These are phyloP conservation scores for Neobulgaria alba DNA, from an alignment of 2,329 filamentous ascomycete species.

Conservation along the genomic window DNA sequence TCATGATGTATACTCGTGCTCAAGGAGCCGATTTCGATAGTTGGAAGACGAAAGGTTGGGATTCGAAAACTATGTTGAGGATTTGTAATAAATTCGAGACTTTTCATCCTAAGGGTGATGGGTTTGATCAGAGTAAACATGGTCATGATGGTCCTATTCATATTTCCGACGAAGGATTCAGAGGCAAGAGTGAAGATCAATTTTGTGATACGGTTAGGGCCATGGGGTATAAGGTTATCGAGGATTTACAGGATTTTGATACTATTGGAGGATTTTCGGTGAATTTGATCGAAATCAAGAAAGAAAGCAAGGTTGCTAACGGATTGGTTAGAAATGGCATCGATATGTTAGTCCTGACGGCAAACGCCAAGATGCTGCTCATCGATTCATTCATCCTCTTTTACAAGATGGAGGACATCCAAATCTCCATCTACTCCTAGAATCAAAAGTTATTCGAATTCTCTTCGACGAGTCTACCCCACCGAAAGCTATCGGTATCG, in stretches of 20 bases:
- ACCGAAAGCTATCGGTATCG: constrained; percentile 48
- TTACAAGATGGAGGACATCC: constrained; percentile 40
- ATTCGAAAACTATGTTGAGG: constrained; percentile 41
- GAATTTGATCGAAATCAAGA: constrained; percentile 13
- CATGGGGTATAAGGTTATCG: constrained; percentile 42
- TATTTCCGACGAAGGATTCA: constrained; percentile 42
- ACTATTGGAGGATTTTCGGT: constrained; percentile 29
- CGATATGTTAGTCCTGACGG: constrained; percentile 44
- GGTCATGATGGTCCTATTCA: constrained; percentile 47
- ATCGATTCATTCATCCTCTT: constrained; percentile 44
- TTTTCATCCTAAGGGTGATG: constrained; percentile 30
- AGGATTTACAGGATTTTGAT: constrained; percentile 45
- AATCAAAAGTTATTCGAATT: constrained; percentile 47
- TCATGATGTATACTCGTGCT: constrained; percentile 43
- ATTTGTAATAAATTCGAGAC: constrained; percentile 51
- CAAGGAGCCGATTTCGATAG: constrained; percentile 41
- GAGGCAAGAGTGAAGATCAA: constrained; percentile 35
- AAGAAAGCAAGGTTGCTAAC: constrained; percentile 3
- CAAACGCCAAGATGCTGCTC: constrained; percentile 48
- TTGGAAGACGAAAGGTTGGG: constrained; percentile 45
- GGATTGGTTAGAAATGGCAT: constrained; percentile 33
- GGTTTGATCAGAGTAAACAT: constrained; percentile 33
- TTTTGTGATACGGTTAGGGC: constrained; percentile 41
- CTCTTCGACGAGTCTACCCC: constrained; percentile 39
- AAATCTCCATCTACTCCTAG: constrained; percentile 50